These are phyloP conservation scores for Taphrina wiesneri DNA, from an alignment of 1,139 yeast species.

Conservation along the genomic window DNA sequence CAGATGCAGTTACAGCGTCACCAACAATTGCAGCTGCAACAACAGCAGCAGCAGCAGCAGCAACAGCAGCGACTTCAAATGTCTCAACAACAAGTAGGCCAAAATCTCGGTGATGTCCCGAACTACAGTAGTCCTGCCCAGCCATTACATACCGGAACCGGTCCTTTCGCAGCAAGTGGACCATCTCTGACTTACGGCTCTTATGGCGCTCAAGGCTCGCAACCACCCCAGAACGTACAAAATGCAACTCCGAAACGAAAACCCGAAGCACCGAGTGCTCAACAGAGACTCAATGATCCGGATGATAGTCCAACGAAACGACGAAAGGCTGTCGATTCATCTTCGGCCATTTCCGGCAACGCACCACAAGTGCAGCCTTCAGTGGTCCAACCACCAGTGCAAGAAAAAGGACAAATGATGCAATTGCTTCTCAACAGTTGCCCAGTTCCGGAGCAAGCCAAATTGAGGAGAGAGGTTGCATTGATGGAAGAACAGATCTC, in stretches of 20 bases:
- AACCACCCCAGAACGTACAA: neutral
- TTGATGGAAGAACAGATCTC: slow-evolving; percentile 24
- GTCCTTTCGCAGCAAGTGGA: neutral
- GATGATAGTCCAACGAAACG: slow-evolving; percentile 23
- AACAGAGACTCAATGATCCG: neutral
- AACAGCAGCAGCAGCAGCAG: slow-evolving; percentile 9
- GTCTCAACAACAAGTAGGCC: neutral
- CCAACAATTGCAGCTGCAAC: slow-evolving; percentile 1
- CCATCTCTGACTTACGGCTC: neutral
- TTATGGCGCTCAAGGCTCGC: neutral
- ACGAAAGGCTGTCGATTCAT: neutral
- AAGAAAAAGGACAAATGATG: slow-evolving; percentile 27
- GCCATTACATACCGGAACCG: neutral
- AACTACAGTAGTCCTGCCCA: neutral
- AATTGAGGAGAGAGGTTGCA: slow-evolving; percentile 18
- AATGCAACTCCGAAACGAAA: neutral
- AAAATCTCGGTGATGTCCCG: neutral
- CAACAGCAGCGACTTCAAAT: slow-evolving; percentile 6
- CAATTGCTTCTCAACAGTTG: slow-evolving; percentile 11
- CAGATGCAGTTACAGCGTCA: no score
- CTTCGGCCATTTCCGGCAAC: neutral
- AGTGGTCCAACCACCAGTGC: neutral
- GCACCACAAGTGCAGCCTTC: neutral
- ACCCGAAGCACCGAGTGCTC: neutral
- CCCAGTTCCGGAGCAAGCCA: slow-evolving; percentile 20